Conservation (phyloP, 257 asterid species). For the Craterostigma plantagineum region DNA sequence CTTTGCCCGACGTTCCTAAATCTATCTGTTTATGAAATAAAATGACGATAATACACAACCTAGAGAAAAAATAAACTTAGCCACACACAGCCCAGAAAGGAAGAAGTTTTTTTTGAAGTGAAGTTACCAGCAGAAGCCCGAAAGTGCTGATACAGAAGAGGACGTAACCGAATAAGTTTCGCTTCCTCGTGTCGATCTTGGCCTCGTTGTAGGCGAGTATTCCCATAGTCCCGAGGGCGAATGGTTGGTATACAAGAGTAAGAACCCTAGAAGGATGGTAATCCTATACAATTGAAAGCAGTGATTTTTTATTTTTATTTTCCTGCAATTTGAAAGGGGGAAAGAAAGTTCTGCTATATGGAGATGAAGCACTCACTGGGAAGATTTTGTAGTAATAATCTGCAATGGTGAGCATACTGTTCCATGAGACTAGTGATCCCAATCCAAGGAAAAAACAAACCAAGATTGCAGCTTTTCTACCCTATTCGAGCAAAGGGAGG, state of each 20-base stretch:
- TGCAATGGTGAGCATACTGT: conserved; percentile 58
- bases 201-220: conserved; percentile 48
- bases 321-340: background rate
- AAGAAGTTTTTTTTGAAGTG: background rate
- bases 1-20: conserved; percentile 48
- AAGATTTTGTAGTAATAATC: conserved; percentile 58
- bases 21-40: conserved; percentile 44
- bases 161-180: conserved; percentile 46
- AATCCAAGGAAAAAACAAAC: conserved; percentile 74
- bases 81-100: background rate
- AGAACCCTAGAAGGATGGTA: conserved; percentile 80
- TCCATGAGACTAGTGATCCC: conserved; percentile 82
- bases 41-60: background rate
- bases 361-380: conserved; percentile 33
- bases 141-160: conserved; percentile 43
- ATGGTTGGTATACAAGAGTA: conserved; percentile 70
- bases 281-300: conserved; percentile 14
- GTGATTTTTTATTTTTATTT: background rate
- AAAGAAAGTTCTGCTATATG: too few species aligned
- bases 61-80: background rate
- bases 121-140: conserved; percentile 41
- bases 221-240: conserved; percentile 43
- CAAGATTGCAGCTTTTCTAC: conserved; percentile 29
- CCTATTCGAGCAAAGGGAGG: conserved; percentile 22
- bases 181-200: conserved; percentile 44